A percentile compares a stretch with the other conserved stretches of the same genome.
phyloP scores from a whole-genome alignment of 148 eudicot species.

The Diospyros lotus region DNA sequence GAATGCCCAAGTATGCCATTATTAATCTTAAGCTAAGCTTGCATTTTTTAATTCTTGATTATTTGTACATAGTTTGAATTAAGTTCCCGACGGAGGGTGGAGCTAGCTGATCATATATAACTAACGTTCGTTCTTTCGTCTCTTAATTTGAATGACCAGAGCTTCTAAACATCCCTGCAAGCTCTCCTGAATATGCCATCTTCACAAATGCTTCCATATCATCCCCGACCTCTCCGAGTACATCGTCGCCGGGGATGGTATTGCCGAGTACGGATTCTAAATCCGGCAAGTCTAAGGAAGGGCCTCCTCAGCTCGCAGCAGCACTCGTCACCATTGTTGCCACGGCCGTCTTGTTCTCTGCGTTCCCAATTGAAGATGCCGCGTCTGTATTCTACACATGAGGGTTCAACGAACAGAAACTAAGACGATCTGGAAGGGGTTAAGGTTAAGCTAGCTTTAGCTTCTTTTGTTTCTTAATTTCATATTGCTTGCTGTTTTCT shows the following conservation, averaged over 20 bases:
- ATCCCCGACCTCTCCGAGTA: neutral
- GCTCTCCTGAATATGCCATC: constrained; percentile 38
- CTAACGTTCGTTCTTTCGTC: neutral
- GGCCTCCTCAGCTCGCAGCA: neutral
- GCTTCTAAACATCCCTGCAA: constrained; percentile 36
- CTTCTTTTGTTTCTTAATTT: too few relatives aligned
- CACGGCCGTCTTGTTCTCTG: neutral
- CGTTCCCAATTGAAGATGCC: neutral
- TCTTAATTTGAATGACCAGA: constrained; percentile 14
- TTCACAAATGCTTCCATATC: constrained; percentile 22
- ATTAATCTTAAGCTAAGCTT: neutral
- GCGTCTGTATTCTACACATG: constrained; percentile 13
- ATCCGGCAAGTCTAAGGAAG: neutral
- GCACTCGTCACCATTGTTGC: neutral
- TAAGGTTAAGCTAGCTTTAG: too few relatives aligned
- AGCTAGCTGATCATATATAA: neutral
- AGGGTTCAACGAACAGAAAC: constrained; percentile 19
- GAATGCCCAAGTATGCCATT: constrained; percentile 59
- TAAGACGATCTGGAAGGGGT: too few relatives aligned
- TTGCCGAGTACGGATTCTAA: neutral
- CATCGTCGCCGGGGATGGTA: neutral
- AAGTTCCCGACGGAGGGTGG: neutral
- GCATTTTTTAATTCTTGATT: neutral
- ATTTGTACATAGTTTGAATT: neutral
- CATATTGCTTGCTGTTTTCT: too few relatives aligned